These are phyloP conservation scores for Bimuria novae-zelandiae DNA, from an alignment of 2,329 filamentous ascomycete species.

Conservation along the genomic window DNA sequence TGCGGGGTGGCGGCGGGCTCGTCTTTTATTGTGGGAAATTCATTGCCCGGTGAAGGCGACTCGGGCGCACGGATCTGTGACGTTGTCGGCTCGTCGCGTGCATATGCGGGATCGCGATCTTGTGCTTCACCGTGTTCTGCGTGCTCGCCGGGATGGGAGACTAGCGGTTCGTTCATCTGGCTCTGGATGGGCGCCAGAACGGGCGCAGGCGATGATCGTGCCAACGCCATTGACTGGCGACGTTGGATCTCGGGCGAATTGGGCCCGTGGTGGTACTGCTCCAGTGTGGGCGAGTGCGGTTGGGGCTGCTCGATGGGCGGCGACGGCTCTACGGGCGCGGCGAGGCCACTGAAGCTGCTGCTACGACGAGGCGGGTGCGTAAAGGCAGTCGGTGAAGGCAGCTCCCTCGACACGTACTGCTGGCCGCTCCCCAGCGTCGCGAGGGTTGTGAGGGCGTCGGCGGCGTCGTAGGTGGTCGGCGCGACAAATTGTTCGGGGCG, in stretches of 20 bases:
- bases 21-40: slow-evolving; percentile 43
- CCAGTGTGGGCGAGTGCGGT: slow-evolving; percentile 51
- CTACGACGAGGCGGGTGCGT: slow-evolving; percentile 35
- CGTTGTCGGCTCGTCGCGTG: slow-evolving; percentile 32
- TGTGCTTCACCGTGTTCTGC: slow-evolving; percentile 27
- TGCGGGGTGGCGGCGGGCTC: slow-evolving; percentile 47
- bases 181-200: slow-evolving; percentile 50
- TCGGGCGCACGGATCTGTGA: slow-evolving; percentile 34
- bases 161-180: slow-evolving; percentile 20
- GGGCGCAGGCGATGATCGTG: slow-evolving; percentile 37
- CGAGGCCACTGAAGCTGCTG: slow-evolving; percentile 41
- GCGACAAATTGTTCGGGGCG: slow-evolving; percentile 13
- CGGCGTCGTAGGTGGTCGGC: slow-evolving; percentile 44
- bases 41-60: slow-evolving; percentile 14
- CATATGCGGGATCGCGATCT: slow-evolving; percentile 37
- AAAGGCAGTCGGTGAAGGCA: slow-evolving; percentile 37
- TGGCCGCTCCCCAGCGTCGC: slow-evolving; percentile 39
- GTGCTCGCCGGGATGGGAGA: slow-evolving; percentile 19
- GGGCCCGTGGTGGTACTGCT: slow-evolving; percentile 54
- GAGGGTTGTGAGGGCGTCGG: slow-evolving; percentile 46
- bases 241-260: slow-evolving; percentile 51
- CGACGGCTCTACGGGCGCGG: slow-evolving; percentile 47
- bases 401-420: slow-evolving; percentile 38
- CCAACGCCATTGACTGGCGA: slow-evolving; percentile 40
- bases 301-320: slow-evolving; percentile 42